Base-by-base conservation (phyloP, 371 early-diverging fungal species). In the Mucor circinelloides region DNA sequence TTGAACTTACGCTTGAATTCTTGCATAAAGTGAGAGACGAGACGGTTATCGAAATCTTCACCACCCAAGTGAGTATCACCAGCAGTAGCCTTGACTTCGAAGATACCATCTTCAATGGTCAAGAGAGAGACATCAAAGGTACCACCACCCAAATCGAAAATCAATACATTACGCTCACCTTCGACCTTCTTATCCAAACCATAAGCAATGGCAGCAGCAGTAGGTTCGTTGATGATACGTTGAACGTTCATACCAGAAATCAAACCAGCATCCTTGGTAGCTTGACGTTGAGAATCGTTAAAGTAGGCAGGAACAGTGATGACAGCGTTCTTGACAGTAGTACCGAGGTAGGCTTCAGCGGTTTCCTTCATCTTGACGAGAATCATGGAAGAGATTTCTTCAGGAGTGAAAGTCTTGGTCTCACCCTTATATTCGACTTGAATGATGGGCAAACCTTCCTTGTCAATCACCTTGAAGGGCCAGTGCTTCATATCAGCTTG, bases 31-130 rank as follows among this genome's bases (percentile, higher is more conserved):
- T 92, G 88, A 54, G 83, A 77, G 60, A 95, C 92, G 65, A 97
- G 80, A 65, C 84, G 83, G 87, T 93, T 93, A 85, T 99, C 99
- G 82, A 98, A 95, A n/a, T n/a, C n/a, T n/a, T n/a, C n/a, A n/a
- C n/a, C n/a, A n/a, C n/a, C n/a, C 81, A n/a, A n/a, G n/a, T 97
- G 97, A 52, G 95, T 96, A 84, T 97, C 95, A 81, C 97, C 97
- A 83, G 93, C 94, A 78, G 97, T 97, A 66, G 95, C 93, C 87
- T 95, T 95, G 80, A 94, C 95, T 79, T 96, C 97, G 72, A 97
- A 94, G 74, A 94, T 90, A 77, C 93, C 94, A 76, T 91, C 93
- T 70, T 93, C 93, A 70, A 94, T 94, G 76, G 94, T 91, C 60
- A 97, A 80, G 68, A 95, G 88, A 32, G 97, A 96, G 12, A 98